phyloP scores from a whole-genome alignment of 768 basidiomycete species.

The Russula earlei region DNA sequence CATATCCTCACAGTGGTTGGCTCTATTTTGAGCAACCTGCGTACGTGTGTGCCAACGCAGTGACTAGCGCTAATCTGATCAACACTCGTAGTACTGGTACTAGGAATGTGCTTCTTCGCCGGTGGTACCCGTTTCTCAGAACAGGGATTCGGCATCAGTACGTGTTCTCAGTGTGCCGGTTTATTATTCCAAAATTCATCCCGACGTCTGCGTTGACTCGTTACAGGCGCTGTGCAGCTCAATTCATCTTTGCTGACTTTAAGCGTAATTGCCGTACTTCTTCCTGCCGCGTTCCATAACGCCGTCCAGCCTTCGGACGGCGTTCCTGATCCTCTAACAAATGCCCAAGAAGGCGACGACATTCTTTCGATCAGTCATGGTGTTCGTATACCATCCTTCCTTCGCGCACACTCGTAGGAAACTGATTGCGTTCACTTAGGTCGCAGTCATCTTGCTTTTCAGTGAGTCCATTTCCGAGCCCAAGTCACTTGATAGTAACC shows the following conservation, averaged over 20 bases:
- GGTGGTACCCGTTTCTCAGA: conserved; percentile 71
- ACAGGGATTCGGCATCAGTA: conserved; percentile 69
- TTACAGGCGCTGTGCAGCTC: conserved; percentile 48
- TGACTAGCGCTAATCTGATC: not conserved
- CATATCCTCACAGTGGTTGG: conserved; percentile 31
- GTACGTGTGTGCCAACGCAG: conserved; percentile 21
- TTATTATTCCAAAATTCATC: not conserved
- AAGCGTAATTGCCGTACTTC: conserved; percentile 69
- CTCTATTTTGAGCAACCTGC: conserved; percentile 37
- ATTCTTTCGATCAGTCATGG: conserved; percentile 46
- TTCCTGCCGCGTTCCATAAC: conserved; percentile 76
- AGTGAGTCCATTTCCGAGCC: conserved; percentile 29
- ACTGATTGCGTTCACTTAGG: conserved; percentile 25
- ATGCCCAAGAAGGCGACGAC: conserved; percentile 30
- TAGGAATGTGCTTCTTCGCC: conserved; percentile 85
- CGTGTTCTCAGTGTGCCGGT: conserved; percentile 24
- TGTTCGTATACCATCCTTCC: conserved; percentile 26
- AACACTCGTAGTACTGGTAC: conserved; percentile 49
- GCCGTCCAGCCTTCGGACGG: conserved; percentile 26
- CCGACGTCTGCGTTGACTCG: not conserved
- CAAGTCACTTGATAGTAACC: not conserved
- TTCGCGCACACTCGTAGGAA: not conserved
- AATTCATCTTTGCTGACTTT: conserved; percentile 69
- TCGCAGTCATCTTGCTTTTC: conserved; percentile 44
- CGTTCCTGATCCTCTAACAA: conserved; percentile 21